Base-by-base conservation (phyloP, 306 rosid species). In the Potentilla sterilis region DNA sequence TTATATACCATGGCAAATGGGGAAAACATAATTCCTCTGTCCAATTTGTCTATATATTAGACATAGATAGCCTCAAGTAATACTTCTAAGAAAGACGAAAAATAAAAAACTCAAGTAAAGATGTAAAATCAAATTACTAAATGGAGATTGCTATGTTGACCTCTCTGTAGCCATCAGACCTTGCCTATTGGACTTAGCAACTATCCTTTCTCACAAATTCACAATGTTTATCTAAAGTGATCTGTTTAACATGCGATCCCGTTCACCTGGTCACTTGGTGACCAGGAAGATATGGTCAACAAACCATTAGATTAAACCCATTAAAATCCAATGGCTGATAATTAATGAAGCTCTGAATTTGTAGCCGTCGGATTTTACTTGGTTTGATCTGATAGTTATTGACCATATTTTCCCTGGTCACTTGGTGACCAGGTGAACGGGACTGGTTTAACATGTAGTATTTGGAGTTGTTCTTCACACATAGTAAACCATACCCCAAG, bases 401-500 rank as follows among this genome's bases (percentile, higher is more conserved):
- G n/a, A n/a, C n/a, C n/a, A n/a, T n/a, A n/a, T n/a, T n/a, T n/a
- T n/a, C n/a, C n/a, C n/a, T n/a, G n/a, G n/a, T n/a, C n/a, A n/a
- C n/a, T n/a, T n/a, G n/a, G n/a, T n/a, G n/a, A n/a, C n/a, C n/a
- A n/a, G n/a, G n/a, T n/a, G n/a, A n/a, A n/a, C n/a, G n/a, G n/a
- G n/a, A n/a, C n/a, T n/a, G n/a, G n/a, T n/a, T n/a, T n/a, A n/a
- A n/a, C n/a, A n/a, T 22, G n/a, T n/a, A n/a, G 35, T 41, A 5
- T 28, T 10, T 9, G 13, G 21, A 41, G 37, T 8, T 40, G 19
- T 67, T 38, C 34, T 9, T 41, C 35, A 19, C 71, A 67, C 11
- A 15, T 62, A 67, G 32, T n/a, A 35, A 67, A 67, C 52, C 37
- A 21, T 67, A 65, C 4, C 71, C 71, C 22, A 67, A 41, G 52